phyloP scores from a whole-genome alignment of 352 stramenopile species.

The Phytophthora ohioensis region DNA sequence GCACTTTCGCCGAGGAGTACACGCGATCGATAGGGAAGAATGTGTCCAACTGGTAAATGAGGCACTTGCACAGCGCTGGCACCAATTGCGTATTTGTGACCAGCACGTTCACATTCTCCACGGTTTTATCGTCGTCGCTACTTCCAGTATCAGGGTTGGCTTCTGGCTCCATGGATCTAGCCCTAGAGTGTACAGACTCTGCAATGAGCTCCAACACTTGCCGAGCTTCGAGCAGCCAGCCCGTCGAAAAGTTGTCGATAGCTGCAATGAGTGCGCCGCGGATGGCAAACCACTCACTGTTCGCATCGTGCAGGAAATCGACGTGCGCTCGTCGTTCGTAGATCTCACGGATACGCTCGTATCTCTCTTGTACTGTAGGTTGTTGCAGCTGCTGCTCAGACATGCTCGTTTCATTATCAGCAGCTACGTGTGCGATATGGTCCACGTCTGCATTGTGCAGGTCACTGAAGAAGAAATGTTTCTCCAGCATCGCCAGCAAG shows the following conservation, averaged over 20 bases:
- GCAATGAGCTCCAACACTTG: slow-evolving; percentile 69
- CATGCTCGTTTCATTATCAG: background rate
- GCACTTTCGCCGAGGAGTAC: slow-evolving; percentile 82
- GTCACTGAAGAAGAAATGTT: slow-evolving; percentile 87
- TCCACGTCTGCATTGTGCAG: slow-evolving; percentile 78
- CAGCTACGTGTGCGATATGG: slow-evolving; percentile 57
- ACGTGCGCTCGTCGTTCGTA: slow-evolving; percentile 72
- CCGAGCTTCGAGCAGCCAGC: slow-evolving; percentile 69
- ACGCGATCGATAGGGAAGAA: slow-evolving; percentile 82
- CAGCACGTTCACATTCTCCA: slow-evolving; percentile 78
- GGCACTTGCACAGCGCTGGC: slow-evolving; percentile 83
- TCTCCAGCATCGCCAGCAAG: slow-evolving; percentile 79
- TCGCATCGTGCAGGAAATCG: slow-evolving; percentile 72
- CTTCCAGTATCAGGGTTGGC: slow-evolving; percentile 1
- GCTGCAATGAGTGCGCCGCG: slow-evolving; percentile 68
- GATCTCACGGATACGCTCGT: slow-evolving; percentile 78
- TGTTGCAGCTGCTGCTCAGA: slow-evolving; percentile 5
- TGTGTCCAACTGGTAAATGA: slow-evolving; percentile 82
- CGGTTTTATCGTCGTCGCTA: slow-evolving; percentile 24
- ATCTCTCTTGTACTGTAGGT: slow-evolving; percentile 44
- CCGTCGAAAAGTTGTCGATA: slow-evolving; percentile 79
- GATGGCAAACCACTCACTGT: slow-evolving; percentile 78
- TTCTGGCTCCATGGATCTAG: slow-evolving; percentile 1
- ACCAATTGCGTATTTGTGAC: slow-evolving; percentile 87
- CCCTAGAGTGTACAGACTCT: slow-evolving; percentile 4